Conservation (phyloP, 2,329 filamentous ascomycete genomes). For the Chlorencoelia australis region DNA sequence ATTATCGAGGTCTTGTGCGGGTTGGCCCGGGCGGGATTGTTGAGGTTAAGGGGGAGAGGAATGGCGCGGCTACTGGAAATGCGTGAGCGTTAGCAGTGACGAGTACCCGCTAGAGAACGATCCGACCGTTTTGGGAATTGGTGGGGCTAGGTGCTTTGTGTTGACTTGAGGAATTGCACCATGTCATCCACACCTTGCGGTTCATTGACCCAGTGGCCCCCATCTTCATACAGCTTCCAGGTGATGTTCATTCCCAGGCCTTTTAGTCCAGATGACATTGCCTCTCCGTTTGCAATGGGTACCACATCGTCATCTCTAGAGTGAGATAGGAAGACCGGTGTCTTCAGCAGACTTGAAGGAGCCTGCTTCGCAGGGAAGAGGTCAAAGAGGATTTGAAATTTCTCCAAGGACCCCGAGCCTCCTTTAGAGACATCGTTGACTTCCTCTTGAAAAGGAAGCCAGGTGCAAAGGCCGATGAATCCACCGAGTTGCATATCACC, state of each 20-base stretch:
- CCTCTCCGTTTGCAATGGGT: slow-evolving; percentile 28
- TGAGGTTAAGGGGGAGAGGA: no score
- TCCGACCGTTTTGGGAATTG: no score
- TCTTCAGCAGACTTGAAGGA: no score
- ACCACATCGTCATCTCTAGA: slow-evolving; percentile 36
- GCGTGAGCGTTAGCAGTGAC: no score
- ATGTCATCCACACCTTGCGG: slow-evolving; percentile 35
- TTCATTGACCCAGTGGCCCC: slow-evolving; percentile 37
- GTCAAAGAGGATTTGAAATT: no score
- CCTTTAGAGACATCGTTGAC: background rate
- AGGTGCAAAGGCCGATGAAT: slow-evolving; percentile 31
- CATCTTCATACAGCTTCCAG: slow-evolving; percentile 34
- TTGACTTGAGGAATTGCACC: no score
- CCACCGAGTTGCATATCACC: slow-evolving; percentile 21
- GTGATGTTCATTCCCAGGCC: slow-evolving; percentile 31
- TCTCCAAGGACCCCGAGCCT: no score
- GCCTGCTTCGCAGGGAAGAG: no score
- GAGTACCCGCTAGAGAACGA: no score
- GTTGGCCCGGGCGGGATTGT: no score
- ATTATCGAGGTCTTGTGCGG: background rate
- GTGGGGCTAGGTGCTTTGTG: no score
- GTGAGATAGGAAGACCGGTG: slow-evolving; percentile 37
- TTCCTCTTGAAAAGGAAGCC: slow-evolving; percentile 39
- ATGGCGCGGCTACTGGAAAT: no score
- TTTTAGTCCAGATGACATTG: slow-evolving; percentile 28